Evolutionary conservation across 148 eudicot species (phyloP), one percentile per base, ranked within the genome.

Genomic region (Polygonum aviculare): DNA sequence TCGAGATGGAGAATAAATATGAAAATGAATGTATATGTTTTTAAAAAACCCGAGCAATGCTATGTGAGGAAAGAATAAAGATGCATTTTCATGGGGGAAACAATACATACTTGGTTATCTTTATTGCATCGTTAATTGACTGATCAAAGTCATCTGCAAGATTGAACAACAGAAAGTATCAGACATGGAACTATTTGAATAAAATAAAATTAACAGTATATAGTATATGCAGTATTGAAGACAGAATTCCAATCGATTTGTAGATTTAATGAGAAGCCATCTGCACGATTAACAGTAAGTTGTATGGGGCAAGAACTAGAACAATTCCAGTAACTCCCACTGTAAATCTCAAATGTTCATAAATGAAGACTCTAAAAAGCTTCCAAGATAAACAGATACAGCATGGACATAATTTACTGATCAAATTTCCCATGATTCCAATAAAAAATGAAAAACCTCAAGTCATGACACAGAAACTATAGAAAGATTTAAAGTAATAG

Each of bases 41-140:
- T 15, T 15, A 12, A 40, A n/a, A 70, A 2, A 71, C n/a, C 35
- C 21, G 63, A 57, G 63, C 63, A 21, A 21, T 8, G 63, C 11
- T n/a, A 40, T 71, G 47, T 12, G 40, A 4, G 39, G 76, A 12
- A 35, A 54, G 57, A 73, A 49, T 31, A 31, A 19, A 31, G 31
- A 11, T n/a, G 21, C 21, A 38, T 38, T 52, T 15, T 54, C 21
- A 12, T 26, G 11, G 18, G 70, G 21, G 2, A 39, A 33, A 51
- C 8, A 51, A 74, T 70, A 9, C 92, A 52, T 92, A 94, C 98
- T 90, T 92, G 84, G 93, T 94, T 74, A 81, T 81, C 84, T 90
- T 90, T 83, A 94, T 88, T 77, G 90, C 90, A 81, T 88, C 93
- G 59, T 86, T 92, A 80, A 94, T 94, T 26, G 96, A 90, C 41